A percentile compares a stretch with the other conserved stretches of the same genome.
phyloP scores from a whole-genome alignment of 2,329 filamentous ascomycete species.

The Aspergillus versicolor region DNA sequence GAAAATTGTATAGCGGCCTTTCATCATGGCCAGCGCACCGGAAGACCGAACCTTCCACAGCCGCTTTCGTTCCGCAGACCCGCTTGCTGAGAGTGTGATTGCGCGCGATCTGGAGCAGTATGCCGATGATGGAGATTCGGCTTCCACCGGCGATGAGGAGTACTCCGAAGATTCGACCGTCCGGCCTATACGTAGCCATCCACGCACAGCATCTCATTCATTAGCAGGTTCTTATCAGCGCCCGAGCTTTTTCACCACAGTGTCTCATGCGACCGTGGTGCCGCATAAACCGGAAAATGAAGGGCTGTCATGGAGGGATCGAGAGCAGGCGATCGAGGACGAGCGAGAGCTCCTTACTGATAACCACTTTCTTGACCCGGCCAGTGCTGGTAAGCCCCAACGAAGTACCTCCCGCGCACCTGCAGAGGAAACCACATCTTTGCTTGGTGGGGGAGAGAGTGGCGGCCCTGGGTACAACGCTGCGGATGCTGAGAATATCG shows the following conservation, averaged over 20 bases:
- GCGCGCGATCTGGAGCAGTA: conserved; percentile 67
- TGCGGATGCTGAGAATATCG: conserved; percentile 57
- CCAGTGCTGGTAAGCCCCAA: conserved; percentile 4
- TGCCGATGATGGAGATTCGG: conserved; percentile 53
- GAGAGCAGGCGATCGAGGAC: conserved; percentile 54
- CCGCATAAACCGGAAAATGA: conserved; percentile 47
- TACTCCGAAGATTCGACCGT: conserved; percentile 43
- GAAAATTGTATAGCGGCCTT: conserved; percentile 6
- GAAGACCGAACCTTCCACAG: conserved; percentile 33
- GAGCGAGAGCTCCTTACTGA: conserved; percentile 60
- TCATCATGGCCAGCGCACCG: conserved; percentile 29
- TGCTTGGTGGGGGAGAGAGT: conserved; percentile 44
- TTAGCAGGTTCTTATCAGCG: conserved; percentile 70
- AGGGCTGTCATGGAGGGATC: conserved; percentile 52
- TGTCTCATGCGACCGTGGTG: conserved; percentile 68
- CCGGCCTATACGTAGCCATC: conserved; percentile 39
- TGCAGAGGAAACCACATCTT: conserved; percentile 48
- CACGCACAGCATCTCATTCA: conserved; percentile 44
- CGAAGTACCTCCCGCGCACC: conserved; percentile 9
- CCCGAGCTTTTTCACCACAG: conserved; percentile 73
- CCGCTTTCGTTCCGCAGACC: conserved; percentile 60
- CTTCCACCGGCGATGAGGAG: conserved; percentile 36
- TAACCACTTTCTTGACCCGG: conserved; percentile 53
- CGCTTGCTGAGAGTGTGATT: conserved; percentile 64
- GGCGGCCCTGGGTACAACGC: conserved; percentile 45